A percentile compares a stretch with the other conserved stretches of the same genome.
Conservation (phyloP, 495 filamentous ascomycete genomes). For the Neurospora discreta region DNA sequence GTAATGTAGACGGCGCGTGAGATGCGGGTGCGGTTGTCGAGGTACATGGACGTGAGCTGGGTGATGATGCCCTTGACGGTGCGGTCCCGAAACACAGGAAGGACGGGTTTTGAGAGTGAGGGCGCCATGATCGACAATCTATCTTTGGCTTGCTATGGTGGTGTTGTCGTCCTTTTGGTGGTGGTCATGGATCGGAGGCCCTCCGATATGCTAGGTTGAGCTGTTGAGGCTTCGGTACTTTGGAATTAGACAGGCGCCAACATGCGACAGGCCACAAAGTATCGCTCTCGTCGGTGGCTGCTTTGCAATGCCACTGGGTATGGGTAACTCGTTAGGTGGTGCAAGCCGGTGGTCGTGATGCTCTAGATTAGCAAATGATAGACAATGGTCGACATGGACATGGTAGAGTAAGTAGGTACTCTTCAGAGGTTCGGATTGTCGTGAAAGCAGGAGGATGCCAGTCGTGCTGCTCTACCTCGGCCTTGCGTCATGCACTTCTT, state of each 20-base stretch:
- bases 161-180: not conserved
- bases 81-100: conserved; percentile 45
- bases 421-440: not conserved
- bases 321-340: not conserved
- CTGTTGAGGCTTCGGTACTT: too few species aligned
- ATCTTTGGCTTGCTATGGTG: not conserved
- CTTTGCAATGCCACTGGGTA: not conserved
- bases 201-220: not conserved
- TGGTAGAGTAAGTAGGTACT: not conserved
- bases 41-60: conserved; percentile 64
- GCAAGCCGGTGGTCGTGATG: not conserved
- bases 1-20: conserved; percentile 86
- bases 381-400: not conserved
- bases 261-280: not conserved
- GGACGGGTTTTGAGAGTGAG: conserved; percentile 65
- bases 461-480: conserved; percentile 16
- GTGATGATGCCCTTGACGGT: conserved; percentile 65
- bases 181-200: conserved; percentile 6
- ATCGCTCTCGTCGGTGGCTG: not conserved
- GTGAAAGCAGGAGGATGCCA: not conserved
- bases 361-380: not conserved
- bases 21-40: conserved; percentile 75
- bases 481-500: conserved; percentile 23
- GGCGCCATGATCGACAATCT: conserved; percentile 45
- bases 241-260: not conserved